phyloP scores from a whole-genome alignment of 805 yeast species.

The Hanseniaspora vineae region DNA sequence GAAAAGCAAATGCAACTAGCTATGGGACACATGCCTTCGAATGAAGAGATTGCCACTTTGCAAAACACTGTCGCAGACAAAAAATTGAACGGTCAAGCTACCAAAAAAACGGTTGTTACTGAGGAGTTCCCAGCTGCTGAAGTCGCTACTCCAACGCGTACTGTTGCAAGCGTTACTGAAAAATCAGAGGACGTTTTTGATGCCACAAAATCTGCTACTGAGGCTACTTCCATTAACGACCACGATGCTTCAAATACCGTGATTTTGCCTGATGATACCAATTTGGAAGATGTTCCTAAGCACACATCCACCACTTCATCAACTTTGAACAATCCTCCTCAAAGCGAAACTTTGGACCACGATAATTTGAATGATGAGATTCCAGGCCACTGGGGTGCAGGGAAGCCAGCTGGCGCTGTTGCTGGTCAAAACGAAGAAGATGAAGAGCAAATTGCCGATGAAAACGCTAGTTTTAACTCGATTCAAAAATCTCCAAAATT shows the following conservation, averaged over 20 bases:
- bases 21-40: conserved; percentile 22
- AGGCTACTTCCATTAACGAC: conserved; percentile 18
- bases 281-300: conserved; percentile 25
- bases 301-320: conserved; percentile 81
- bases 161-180: neutral
- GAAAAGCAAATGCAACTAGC: conserved; percentile 26
- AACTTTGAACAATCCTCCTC: conserved; percentile 84
- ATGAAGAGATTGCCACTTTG: conserved; percentile 8
- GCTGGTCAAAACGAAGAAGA: neutral
- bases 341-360: conserved; percentile 32
- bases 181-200: conserved; percentile 12
- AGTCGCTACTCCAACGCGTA: conserved; percentile 8
- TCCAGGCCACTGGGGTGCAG: conserved; percentile 1
- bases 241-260: conserved; percentile 11
- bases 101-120: too few species aligned
- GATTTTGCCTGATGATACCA: neutral
- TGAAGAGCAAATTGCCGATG: conserved; percentile 2
- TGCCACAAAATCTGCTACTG: conserved; percentile 12
- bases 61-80: neutral
- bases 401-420: neutral
- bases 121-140: conserved; percentile 12
- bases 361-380: neutral
- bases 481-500: neutral
- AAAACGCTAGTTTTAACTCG: conserved; percentile 5
- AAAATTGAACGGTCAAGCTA: too few species aligned